Conservation (phyloP, 2,329 filamentous ascomycete genomes). For the Alternaria alternata region DNA sequence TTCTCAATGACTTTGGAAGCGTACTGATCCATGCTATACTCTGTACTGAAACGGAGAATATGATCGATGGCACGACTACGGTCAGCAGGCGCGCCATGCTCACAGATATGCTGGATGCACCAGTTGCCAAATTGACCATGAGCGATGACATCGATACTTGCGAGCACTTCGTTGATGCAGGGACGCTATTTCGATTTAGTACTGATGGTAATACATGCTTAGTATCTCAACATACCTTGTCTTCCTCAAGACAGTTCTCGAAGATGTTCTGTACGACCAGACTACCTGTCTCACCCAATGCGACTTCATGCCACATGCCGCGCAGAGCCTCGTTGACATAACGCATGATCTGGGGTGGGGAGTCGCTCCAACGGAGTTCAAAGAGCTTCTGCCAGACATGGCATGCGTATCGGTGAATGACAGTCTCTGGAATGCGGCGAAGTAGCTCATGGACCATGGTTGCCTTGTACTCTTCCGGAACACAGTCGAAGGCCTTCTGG, state of each 20-base stretch:
- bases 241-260: constrained; percentile 97
- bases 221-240: constrained; percentile 73
- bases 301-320: constrained; percentile 99
- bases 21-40: constrained; percentile 99
- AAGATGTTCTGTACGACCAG: constrained; percentile 99
- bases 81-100: constrained; percentile 90
- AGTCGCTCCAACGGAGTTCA: constrained; percentile 93
- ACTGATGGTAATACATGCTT: not conserved
- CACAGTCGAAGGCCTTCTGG: constrained; percentile 97
- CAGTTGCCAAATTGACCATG: constrained; percentile 99
- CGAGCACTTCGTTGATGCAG: constrained; percentile 94
- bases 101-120: constrained; percentile 99
- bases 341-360: constrained; percentile 97
- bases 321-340: constrained; percentile 94
- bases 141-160: constrained; percentile 93
- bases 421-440: constrained; percentile 93
- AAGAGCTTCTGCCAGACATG: constrained; percentile 99
- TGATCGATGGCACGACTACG: constrained; percentile 94
- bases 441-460: constrained; percentile 99
- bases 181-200: constrained; percentile 70
- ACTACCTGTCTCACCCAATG: constrained; percentile 94
- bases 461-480: constrained; percentile 96
- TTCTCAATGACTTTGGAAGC: constrained; percentile 99
- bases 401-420: constrained; percentile 97
- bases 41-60: constrained; percentile 89